These are phyloP conservation scores for Xylaria sp. DNA, from an alignment of 2,329 filamentous ascomycete genomes.

Conservation along the genomic window DNA sequence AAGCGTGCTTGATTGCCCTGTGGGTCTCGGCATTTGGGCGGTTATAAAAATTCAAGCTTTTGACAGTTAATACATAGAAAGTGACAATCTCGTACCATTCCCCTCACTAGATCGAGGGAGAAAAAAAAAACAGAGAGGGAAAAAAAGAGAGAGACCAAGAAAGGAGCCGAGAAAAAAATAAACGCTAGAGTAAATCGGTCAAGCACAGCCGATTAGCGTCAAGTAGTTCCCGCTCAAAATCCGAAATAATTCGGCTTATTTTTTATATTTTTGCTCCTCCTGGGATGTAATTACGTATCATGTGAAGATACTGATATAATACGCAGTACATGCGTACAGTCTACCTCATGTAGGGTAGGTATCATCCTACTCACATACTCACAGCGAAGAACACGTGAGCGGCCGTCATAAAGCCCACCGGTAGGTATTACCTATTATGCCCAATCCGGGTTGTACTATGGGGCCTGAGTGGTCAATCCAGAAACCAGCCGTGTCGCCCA, in stretches of 20 bases:
- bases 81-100: background rate
- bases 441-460: background rate
- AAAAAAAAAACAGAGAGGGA: background rate
- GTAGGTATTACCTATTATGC: too few species aligned
- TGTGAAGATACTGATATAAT: conserved; percentile 25
- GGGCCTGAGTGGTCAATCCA: background rate
- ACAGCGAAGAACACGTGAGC: conserved; percentile 28
- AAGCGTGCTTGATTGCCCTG: conserved; percentile 20
- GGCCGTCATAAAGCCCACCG: background rate
- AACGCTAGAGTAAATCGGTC: background rate
- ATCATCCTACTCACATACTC: conserved; percentile 15
- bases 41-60: conserved; percentile 35
- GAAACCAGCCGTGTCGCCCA: conserved; percentile 1
- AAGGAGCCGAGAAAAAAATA: background rate
- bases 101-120: background rate
- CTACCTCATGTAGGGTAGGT: too few species aligned
- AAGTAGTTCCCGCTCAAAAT: background rate
- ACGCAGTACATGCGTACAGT: too few species aligned
- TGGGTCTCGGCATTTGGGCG: conserved; percentile 40
- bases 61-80: background rate
- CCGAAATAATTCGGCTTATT: background rate
- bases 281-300: background rate
- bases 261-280: background rate
- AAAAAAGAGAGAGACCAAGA: background rate
- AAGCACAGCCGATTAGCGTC: background rate